Evolutionary conservation across 805 yeast genomes (phyloP).

Genomic region (Cyberlindnera bimundalis): DNA sequence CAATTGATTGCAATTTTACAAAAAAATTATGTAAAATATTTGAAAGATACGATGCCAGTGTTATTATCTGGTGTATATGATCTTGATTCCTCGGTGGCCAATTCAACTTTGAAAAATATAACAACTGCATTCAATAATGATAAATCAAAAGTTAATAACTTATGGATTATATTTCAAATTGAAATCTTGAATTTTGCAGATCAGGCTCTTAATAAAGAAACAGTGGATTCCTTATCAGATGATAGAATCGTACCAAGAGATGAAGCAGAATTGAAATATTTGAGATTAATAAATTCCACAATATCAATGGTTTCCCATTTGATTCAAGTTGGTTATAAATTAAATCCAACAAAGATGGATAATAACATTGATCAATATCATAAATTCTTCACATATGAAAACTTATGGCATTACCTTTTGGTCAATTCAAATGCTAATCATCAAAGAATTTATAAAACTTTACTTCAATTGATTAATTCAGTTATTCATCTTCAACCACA

Average conservation of each 20-base stretch:
- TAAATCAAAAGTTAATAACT: conserved; percentile 48
- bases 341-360: conserved; percentile 23
- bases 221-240: conserved; percentile 65
- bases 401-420: conserved; percentile 41
- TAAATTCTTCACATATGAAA: conserved; percentile 39
- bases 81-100: conserved; percentile 57
- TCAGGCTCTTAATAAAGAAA: conserved; percentile 53
- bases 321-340: conserved; percentile 24
- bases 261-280: conserved; percentile 63
- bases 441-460: conserved; percentile 39
- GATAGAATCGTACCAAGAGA: conserved; percentile 64
- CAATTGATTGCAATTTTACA: conserved; percentile 46
- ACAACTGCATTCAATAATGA: conserved; percentile 52
- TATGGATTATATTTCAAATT: conserved; percentile 58
- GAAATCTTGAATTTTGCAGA: conserved; percentile 54
- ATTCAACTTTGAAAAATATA: conserved; percentile 45
- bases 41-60: conserved; percentile 68
- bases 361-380: conserved; percentile 21
- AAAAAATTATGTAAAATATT: conserved; percentile 57
- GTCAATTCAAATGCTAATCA: conserved; percentile 35
- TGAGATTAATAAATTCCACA: conserved; percentile 50
- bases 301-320: conserved; percentile 43
- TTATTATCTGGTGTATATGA: conserved; percentile 75
- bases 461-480: conserved; percentile 36
- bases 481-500: conserved; percentile 27